Percentiles rank a stretch among this genome's conserved stretches.
phyloP scores from a whole-genome alignment of 495 filamentous ascomycete species.

The Wilcoxina mikolae region DNA sequence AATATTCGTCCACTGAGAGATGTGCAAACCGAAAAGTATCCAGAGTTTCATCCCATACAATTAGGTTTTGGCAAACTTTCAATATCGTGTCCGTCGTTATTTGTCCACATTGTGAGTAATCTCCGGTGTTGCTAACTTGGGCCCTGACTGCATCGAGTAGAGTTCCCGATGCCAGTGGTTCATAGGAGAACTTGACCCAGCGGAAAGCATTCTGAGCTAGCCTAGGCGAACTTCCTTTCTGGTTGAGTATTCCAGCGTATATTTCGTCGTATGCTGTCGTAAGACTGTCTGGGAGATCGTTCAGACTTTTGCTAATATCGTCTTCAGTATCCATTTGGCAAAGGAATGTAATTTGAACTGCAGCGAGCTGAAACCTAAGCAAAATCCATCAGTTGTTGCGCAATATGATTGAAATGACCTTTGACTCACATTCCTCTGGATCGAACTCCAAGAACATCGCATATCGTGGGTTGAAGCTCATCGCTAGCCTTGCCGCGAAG shows the following conservation, averaged over 20 bases:
- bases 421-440: constrained; percentile 2
- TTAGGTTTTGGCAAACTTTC: constrained; percentile 18
- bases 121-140: neutral
- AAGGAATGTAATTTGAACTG: neutral
- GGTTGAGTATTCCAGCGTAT: neutral
- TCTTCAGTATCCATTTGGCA: neutral
- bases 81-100: neutral
- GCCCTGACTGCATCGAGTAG: neutral
- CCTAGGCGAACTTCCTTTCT: neutral
- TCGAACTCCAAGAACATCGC: neutral
- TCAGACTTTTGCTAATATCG: neutral
- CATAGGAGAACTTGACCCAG: neutral
- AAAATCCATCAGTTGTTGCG: neutral
- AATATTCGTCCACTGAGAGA: constrained; percentile 25
- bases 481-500: constrained; percentile 1
- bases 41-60: constrained; percentile 15
- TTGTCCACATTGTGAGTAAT: neutral
- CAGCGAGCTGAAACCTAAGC: neutral
- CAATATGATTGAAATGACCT: neutral
- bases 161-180: neutral
- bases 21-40: constrained; percentile 27
- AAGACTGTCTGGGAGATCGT: neutral
- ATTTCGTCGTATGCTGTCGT: neutral
- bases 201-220: neutral
- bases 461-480: neutral